A percentile compares a stretch with the other conserved stretches of the same genome.
Evolutionary conservation across 495 filamentous ascomycete genomes (phyloP).

Genomic region (Talaromyces borbonicus): DNA sequence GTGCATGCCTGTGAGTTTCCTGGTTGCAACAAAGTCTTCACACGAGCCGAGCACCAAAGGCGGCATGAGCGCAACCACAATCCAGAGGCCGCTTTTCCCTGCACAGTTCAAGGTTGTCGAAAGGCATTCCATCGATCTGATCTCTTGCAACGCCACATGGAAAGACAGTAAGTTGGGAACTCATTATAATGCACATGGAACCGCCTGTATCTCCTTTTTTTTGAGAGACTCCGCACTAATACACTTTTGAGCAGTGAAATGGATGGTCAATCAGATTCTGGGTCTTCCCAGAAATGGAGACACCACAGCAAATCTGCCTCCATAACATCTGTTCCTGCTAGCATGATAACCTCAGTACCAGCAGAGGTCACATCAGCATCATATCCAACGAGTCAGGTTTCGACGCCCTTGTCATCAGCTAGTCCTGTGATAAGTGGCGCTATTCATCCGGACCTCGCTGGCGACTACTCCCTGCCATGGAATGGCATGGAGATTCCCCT

Average conservation of each 20-base stretch:
- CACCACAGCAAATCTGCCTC: slow-evolving; percentile 16
- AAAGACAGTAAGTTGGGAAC: slow-evolving; percentile 34
- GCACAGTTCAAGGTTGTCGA: slow-evolving; percentile 58
- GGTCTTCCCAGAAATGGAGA: slow-evolving; percentile 20
- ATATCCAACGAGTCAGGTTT: slow-evolving; percentile 20
- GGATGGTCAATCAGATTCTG: slow-evolving; percentile 28
- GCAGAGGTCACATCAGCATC: slow-evolving; percentile 16
- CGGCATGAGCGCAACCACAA: slow-evolving; percentile 85
- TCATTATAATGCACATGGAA: not conserved
- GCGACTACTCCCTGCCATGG: slow-evolving; percentile 31
- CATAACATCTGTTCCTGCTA: slow-evolving; percentile 16
- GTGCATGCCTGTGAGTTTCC: slow-evolving; percentile 61
- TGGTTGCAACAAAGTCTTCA: slow-evolving; percentile 66
- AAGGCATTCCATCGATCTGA: slow-evolving; percentile 76
- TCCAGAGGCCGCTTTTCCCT: slow-evolving; percentile 54
- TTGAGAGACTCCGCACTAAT: not conserved
- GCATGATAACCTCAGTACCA: slow-evolving; percentile 20
- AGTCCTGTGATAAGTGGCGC: slow-evolving; percentile 30
- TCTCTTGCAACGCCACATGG: slow-evolving; percentile 66
- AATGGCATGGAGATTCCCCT: slow-evolving; percentile 27
- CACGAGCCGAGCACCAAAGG: slow-evolving; percentile 76
- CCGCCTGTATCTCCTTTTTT: not conserved
- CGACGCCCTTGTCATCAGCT: slow-evolving; percentile 35
- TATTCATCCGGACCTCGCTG: slow-evolving; percentile 32
- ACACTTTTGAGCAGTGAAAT: slow-evolving; percentile 22